Conservation (phyloP, 1,284 basidiomycete genomes). For the Leucoagaricus sp. region DNA sequence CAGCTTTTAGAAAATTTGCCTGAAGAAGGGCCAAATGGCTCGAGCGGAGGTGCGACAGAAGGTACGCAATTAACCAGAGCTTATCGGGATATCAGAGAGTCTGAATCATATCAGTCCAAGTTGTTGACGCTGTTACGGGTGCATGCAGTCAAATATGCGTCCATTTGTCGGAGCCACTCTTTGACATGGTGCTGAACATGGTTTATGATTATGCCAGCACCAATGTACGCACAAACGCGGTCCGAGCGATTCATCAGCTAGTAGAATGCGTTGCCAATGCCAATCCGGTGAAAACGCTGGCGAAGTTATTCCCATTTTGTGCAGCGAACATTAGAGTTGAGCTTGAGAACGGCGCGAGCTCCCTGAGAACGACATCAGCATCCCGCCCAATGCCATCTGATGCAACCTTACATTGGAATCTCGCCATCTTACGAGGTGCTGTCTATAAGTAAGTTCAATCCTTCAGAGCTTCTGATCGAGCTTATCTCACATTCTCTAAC, state of each 20-base stretch:
- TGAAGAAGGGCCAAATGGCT: constrained; percentile 69
- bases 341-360: constrained; percentile 86
- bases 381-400: constrained; percentile 78
- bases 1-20: constrained; percentile 87
- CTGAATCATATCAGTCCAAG: constrained; percentile 47
- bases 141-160: constrained; percentile 80
- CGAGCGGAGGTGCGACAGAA: constrained; percentile 62
- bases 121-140: constrained; percentile 68
- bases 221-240: constrained; percentile 82
- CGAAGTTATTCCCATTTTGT: constrained; percentile 78
- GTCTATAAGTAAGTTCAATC: constrained; percentile 62
- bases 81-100: neutral
- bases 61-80: no score
- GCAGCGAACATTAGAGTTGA: constrained; percentile 73
- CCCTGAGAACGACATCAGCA: constrained; percentile 78
- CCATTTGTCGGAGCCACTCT: constrained; percentile 81
- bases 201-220: constrained; percentile 78
- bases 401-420: constrained; percentile 87
- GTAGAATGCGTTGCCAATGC: constrained; percentile 87
- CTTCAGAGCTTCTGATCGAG: neutral
- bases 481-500: constrained; percentile 11
- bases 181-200: constrained; percentile 82
- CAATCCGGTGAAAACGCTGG: constrained; percentile 75
- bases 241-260: constrained; percentile 85
- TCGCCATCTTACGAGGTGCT: constrained; percentile 68